Evolutionary conservation across 306 rosid species (phyloP).

Genomic region (Castanea crenata): DNA sequence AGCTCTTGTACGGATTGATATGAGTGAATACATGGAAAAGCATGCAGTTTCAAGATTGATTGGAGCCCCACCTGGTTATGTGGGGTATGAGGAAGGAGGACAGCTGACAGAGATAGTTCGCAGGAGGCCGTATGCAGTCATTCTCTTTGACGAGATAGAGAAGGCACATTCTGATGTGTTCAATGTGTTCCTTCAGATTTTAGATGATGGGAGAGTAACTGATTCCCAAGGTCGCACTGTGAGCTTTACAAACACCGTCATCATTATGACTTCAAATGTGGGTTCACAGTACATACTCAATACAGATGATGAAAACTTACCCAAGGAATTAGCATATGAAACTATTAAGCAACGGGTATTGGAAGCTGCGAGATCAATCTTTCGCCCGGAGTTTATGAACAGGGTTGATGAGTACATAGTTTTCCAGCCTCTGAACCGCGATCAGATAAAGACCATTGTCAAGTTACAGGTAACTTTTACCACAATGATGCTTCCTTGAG

Average conservation of each 20-base stretch:
- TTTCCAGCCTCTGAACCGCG: constrained; percentile 88
- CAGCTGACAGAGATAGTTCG: constrained; percentile 91
- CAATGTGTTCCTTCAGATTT: constrained; percentile 90
- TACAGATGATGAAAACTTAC: constrained; percentile 51
- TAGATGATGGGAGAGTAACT: constrained; percentile 94
- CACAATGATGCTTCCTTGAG: not conserved
- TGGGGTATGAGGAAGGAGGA: constrained; percentile 98
- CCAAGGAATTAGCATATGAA: constrained; percentile 68
- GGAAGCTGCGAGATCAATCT: constrained; percentile 94
- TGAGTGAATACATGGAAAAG: constrained; percentile 99
- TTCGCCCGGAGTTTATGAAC: constrained; percentile 96
- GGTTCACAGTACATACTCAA: constrained; percentile 94
- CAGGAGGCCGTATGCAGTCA: constrained; percentile 89
- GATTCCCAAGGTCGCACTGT: constrained; percentile 95
- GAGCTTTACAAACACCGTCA: constrained; percentile 87
- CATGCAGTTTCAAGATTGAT: constrained; percentile 91
- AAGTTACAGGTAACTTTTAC: constrained; percentile 66
- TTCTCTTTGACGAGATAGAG: constrained; percentile 94
- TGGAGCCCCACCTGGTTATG: constrained; percentile 99
- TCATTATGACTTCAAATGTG: constrained; percentile 97
- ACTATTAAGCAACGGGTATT: constrained; percentile 79
- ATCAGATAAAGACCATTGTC: constrained; percentile 81
- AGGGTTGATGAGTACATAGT: constrained; percentile 95
- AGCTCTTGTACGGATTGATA: constrained; percentile 93
- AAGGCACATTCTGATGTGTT: constrained; percentile 93